These are phyloP conservation scores for Xylaria venustula DNA, from an alignment of 495 filamentous ascomycete genomes.

Conservation along the genomic window DNA sequence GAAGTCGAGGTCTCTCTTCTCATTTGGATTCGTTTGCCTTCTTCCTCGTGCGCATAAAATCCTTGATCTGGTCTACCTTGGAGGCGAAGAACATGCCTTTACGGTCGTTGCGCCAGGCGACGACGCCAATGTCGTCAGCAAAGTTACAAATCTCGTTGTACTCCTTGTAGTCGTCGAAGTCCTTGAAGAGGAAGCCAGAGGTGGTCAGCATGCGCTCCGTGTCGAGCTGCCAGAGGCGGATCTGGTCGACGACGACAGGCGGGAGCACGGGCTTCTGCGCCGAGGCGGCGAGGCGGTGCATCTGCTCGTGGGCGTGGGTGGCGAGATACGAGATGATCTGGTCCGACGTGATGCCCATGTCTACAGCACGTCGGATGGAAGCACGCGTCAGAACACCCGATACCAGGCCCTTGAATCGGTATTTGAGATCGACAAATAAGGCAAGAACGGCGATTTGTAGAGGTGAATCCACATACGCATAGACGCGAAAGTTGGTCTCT, in stretches of 20 bases:
- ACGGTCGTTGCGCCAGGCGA: slow-evolving; percentile 78
- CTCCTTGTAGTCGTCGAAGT: slow-evolving; percentile 73
- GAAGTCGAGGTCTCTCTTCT: background rate
- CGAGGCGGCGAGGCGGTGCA: slow-evolving; percentile 64
- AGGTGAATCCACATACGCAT: slow-evolving; percentile 91
- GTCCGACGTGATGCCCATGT: slow-evolving; percentile 87
- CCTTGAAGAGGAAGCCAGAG: slow-evolving; percentile 82
- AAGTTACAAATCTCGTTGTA: slow-evolving; percentile 74
- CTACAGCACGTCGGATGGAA: slow-evolving; percentile 81
- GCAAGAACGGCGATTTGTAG: slow-evolving; percentile 92
- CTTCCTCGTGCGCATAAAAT: slow-evolving; percentile 69
- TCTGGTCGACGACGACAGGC: slow-evolving; percentile 96
- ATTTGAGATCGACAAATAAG: slow-evolving; percentile 80
- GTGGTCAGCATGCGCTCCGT: slow-evolving; percentile 85
- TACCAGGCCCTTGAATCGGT: slow-evolving; percentile 89
- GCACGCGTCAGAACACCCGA: slow-evolving; percentile 83
- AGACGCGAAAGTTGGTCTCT: slow-evolving; percentile 98
- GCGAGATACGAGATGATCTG: slow-evolving; percentile 90
- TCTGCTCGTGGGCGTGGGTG: slow-evolving; percentile 88
- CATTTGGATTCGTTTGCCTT: slow-evolving; percentile 32
- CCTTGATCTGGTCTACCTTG: slow-evolving; percentile 76
- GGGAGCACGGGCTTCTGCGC: slow-evolving; percentile 68
- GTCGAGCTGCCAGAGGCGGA: slow-evolving; percentile 95
- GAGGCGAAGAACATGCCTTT: slow-evolving; percentile 86
- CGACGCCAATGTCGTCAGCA: slow-evolving; percentile 88